Base-by-base conservation (phyloP, 1,284 basidiomycete genomes). In the Veloporphyrellus conicus region DNA sequence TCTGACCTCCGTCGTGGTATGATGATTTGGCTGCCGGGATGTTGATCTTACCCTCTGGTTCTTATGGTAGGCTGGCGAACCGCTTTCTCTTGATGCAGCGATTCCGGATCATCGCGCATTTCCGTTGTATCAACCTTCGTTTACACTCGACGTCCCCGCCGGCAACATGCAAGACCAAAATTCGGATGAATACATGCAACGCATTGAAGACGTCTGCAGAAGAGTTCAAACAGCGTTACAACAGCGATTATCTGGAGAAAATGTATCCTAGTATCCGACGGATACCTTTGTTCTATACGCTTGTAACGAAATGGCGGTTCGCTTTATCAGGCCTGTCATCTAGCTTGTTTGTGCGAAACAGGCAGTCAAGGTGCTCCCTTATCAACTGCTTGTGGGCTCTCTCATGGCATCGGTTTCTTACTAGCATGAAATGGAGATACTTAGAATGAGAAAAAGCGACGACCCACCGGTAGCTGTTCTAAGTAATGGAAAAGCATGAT, bases 161-260 rank as follows among this genome's bases (percentile, higher is more conserved):
- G 85, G 88, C 3, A 82, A 79, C 45, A 83, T 83, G 72, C 75
- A 71, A 45, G 90, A 94, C 54, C 73, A 78, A 44, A 94, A 93
- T 55, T 77, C 75, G 0, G 68, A 76, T 0, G 75, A 73, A 27
- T 79, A 84, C 54, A 53, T 84, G 18, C 48, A 55, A 10, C 54
- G 58, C 14, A 58, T 82, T 6, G 60, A 68, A 43, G 41, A 45
- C 11, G 27, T 55, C 3, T 72, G 67, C 47, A 54, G 43, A n/a
- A 45, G 27, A n/a, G 47, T 63, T 25, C 54, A 51, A 20, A 35
- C 18, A 7, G 4, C 42, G 20, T 40, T 67, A n/a, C 52, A 46
- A 41, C 48, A 38, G 18, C 50, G 60, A 18, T 19, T 62, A 6
- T 53, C 46, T 0, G 40, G 19, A 32, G 31, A 32, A 32, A 32